These are phyloP conservation scores for Penicillium soppii DNA, from an alignment of 495 filamentous ascomycete genomes.

Conservation along the genomic window DNA sequence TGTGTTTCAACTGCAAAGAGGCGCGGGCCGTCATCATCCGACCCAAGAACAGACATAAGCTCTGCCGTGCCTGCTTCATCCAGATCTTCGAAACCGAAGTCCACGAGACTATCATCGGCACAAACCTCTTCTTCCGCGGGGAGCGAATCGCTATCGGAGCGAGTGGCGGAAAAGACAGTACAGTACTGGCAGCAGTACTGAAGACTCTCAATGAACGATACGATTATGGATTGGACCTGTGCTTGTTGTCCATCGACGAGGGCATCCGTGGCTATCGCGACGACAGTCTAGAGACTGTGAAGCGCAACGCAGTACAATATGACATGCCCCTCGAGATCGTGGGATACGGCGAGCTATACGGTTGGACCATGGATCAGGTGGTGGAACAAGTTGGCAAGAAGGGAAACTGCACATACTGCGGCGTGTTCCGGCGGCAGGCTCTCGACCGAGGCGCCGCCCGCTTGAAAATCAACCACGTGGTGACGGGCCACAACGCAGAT, in stretches of 20 bases:
- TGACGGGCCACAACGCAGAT: slow-evolving; percentile 97
- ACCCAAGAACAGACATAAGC: slow-evolving; percentile 88
- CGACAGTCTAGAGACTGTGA: slow-evolving; percentile 93
- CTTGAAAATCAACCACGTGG: slow-evolving; percentile 87
- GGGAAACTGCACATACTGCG: slow-evolving; percentile 98
- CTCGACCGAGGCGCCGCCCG: slow-evolving; percentile 88
- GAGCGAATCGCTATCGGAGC: slow-evolving; percentile 93
- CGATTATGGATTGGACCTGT: slow-evolving; percentile 79
- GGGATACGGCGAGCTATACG: slow-evolving; percentile 91
- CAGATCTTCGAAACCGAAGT: slow-evolving; percentile 86
- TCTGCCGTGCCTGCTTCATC: slow-evolving; percentile 89
- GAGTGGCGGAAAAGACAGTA: slow-evolving; percentile 96
- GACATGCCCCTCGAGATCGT: slow-evolving; percentile 87
- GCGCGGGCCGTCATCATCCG: slow-evolving; percentile 84
- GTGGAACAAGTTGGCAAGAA: slow-evolving; percentile 95
- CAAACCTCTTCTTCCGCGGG: slow-evolving; percentile 75
- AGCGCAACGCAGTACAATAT: slow-evolving; percentile 87
- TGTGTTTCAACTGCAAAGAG: slow-evolving; percentile 73
- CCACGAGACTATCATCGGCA: slow-evolving; percentile 82
- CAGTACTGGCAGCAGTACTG: slow-evolving; percentile 88
- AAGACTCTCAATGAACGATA: slow-evolving; percentile 93
- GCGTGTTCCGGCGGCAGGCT: slow-evolving; percentile 92
- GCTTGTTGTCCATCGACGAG: slow-evolving; percentile 91
- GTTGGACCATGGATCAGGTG: slow-evolving; percentile 99
- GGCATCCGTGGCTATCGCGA: slow-evolving; percentile 96